Evolutionary conservation across 169 alveolate genomes (phyloP).

Genomic region (Eimeria nieschulzi): DNA sequence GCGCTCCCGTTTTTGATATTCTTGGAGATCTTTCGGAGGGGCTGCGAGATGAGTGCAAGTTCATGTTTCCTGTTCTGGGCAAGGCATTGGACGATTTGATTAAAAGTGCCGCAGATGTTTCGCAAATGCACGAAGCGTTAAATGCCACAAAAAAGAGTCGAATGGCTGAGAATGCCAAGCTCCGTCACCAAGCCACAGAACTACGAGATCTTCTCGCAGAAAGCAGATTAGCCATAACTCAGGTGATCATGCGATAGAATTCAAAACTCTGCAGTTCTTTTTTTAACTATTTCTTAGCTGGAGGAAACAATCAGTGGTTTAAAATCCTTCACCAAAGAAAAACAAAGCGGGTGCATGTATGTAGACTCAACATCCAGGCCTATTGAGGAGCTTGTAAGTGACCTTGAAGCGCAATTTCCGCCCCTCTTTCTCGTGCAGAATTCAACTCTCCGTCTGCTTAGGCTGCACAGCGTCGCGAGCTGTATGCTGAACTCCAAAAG

Average conservation of each 20-base stretch:
- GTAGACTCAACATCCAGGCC: slow-evolving; percentile 5
- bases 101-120: not conserved
- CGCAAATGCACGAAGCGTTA: not conserved
- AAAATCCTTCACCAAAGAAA: not conserved
- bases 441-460: not conserved
- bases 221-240: not conserved
- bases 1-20: not conserved
- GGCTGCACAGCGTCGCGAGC: not conserved
- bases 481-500: not conserved
- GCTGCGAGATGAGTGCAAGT: not conserved
- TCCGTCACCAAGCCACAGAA: not conserved
- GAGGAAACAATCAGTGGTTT: not conserved
- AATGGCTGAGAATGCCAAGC: not conserved
- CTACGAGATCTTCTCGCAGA: not conserved
- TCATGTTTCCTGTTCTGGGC: not conserved
- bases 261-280: not conserved
- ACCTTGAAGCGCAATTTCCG: not conserved
- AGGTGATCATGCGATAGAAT: not conserved
- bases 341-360: not conserved
- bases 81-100: not conserved
- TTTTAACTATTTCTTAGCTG: not conserved
- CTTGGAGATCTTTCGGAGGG: not conserved
- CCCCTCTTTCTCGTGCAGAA: not conserved
- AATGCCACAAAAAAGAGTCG: not conserved
- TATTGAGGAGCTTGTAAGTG: not conserved